Base-by-base conservation (phyloP, 495 filamentous ascomycete genomes). In the Hypomontagnella monticulosa region DNA sequence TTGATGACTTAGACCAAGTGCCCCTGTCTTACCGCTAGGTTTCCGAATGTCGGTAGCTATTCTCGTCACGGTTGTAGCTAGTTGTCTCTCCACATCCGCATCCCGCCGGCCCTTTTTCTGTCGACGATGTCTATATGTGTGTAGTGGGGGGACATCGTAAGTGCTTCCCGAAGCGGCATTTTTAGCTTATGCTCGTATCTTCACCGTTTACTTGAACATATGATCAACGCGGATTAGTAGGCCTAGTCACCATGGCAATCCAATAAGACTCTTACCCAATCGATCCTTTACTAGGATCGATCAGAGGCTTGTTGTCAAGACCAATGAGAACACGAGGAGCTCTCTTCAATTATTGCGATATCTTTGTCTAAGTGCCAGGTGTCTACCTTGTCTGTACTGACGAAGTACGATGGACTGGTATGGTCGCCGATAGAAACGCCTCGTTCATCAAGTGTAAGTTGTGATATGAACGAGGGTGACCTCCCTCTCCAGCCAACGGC, bases 31-130 rank as follows among this genome's bases (percentile, higher is more conserved):
- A 44, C 37, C 18, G 38, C n/a, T 15, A 3, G n/a, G 34, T 48
- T 49, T 50, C 8, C n/a, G 3, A 16, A 61, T 57, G 63, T 33
- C 46, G 51, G 42, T 37, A 58, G 46, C 64, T 62, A 23, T 54
- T 40, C 40, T 58, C 12, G 41, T 67, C 63, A 67, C 63, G 11
- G 58, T 61, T 49, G 36, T 43, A 60, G 18, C 44, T 56, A 36
- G 11, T 34, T 46, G 15, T 1, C 32, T 42, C 14, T 40, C 42
- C 16, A 46, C 37, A 15, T 38, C 32, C 8, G 40, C 36, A 32
- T 46, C 32, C 16, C 38, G 4, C 56, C 63, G 63, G 63, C 7
- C 40, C 37, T 67, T 67, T 61, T 67, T 48, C 34, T 66, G 32
- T 57, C 41, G 33, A 44, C 36, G 57, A 57, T 27, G 42, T 56